Percentiles rank a stretch among this genome's conserved stretches.
Evolutionary conservation across 257 asterid species (phyloP).

Genomic region (Avicennia marina): DNA sequence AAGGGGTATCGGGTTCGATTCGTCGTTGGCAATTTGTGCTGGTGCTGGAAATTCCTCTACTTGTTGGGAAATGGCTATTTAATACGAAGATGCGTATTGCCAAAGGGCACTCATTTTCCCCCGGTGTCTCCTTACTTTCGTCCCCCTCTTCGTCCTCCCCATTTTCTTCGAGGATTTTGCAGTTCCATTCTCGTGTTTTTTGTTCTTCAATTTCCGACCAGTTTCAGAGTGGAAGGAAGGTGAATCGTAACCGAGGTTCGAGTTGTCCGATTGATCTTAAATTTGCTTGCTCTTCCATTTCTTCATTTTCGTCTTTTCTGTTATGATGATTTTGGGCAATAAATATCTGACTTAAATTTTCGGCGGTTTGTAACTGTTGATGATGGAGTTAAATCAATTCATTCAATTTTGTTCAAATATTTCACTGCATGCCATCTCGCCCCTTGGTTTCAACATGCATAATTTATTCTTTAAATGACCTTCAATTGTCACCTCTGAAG

Average conservation of each 20-base stretch:
- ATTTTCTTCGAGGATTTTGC: conserved; percentile 35
- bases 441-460: conserved; percentile 13
- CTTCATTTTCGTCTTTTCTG: background rate
- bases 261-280: conserved; percentile 4
- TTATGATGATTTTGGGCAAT: background rate
- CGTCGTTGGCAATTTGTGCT: conserved; percentile 17
- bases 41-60: conserved; percentile 17
- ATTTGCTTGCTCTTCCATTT: background rate
- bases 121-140: conserved; percentile 32
- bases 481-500: background rate
- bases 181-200: conserved; percentile 26
- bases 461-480: background rate
- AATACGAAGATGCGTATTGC: conserved; percentile 63
- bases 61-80: conserved; percentile 39
- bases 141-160: conserved; percentile 14
- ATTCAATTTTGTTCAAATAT: background rate
- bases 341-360: too few species aligned
- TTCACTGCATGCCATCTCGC: conserved; percentile 13
- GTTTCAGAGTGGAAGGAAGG: conserved; percentile 33
- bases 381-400: too few species aligned
- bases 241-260: conserved; percentile 41
- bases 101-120: conserved; percentile 46
- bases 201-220: conserved; percentile 30
- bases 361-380: too few species aligned
- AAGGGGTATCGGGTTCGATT: conserved; percentile 36